Percentiles rank a stretch among this genome's conserved stretches.
phyloP scores from a whole-genome alignment of 495 filamentous ascomycete genomes.

The Aspergillus affinis region DNA sequence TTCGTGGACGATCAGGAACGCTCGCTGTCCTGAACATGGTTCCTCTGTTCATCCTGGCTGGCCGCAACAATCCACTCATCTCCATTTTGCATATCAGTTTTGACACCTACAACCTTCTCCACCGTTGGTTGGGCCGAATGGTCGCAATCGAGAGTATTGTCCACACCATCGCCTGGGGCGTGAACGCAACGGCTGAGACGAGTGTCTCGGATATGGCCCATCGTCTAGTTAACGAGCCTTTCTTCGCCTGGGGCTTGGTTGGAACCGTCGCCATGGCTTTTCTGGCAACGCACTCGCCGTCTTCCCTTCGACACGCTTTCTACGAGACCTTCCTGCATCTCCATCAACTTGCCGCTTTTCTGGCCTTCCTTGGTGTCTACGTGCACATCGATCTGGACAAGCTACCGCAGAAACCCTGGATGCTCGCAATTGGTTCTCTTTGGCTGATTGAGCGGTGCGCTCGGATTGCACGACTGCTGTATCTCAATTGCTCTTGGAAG shows the following conservation, averaged over 20 bases:
- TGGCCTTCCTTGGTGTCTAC: constrained; percentile 66
- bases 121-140: constrained; percentile 92
- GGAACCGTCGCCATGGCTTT: constrained; percentile 58
- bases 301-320: constrained; percentile 79
- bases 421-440: constrained; percentile 57
- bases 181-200: constrained; percentile 47
- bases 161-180: constrained; percentile 70
- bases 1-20: constrained; percentile 82
- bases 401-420: constrained; percentile 61
- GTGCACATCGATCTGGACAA: constrained; percentile 63
- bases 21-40: constrained; percentile 87
- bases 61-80: constrained; percentile 93
- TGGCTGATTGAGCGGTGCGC: constrained; percentile 65
- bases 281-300: constrained; percentile 70
- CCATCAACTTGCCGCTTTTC: constrained; percentile 67
- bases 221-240: constrained; percentile 60
- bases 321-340: constrained; percentile 83
- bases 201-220: constrained; percentile 53
- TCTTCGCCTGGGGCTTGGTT: constrained; percentile 53
- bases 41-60: constrained; percentile 83
- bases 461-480: constrained; percentile 53
- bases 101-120: constrained; percentile 93
- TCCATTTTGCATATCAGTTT: constrained; percentile 80
- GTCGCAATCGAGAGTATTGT: constrained; percentile 73
- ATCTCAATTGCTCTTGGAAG: constrained; percentile 56